These are phyloP conservation scores for Stereocaulon alpinum DNA, from an alignment of 495 filamentous ascomycete species.

Conservation along the genomic window DNA sequence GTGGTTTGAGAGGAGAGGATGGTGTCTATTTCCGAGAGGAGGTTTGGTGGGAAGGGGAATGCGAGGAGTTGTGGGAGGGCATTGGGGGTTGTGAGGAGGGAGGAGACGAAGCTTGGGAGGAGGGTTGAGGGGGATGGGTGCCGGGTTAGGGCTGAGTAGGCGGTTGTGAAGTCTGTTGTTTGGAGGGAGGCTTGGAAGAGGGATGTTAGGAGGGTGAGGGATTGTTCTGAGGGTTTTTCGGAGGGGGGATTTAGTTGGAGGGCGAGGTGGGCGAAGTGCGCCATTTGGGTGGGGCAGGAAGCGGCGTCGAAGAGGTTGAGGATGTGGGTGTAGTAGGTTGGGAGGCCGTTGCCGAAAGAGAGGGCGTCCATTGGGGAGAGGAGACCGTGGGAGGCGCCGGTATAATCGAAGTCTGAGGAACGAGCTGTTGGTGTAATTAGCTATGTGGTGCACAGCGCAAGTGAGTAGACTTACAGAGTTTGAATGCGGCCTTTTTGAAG, in stretches of 20 bases:
- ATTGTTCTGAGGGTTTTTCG: conserved; percentile 28
- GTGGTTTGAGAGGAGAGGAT: conserved; percentile 44
- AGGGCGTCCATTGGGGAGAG: conserved; percentile 62
- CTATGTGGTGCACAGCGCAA: not conserved
- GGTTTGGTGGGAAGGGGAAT: conserved; percentile 65
- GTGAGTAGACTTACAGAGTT: conserved; percentile 53
- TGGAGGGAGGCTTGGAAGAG: conserved; percentile 73
- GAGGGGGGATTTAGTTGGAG: conserved; percentile 50
- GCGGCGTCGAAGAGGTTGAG: conserved; percentile 68
- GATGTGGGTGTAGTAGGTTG: conserved; percentile 81
- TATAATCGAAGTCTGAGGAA: conserved; percentile 32
- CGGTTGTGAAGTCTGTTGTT: conserved; percentile 67
- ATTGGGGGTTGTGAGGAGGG: conserved; percentile 56
- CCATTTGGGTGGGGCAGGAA: conserved; percentile 64
- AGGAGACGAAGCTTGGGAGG: conserved; percentile 51
- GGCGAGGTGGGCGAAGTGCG: conserved; percentile 73
- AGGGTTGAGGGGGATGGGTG: conserved; percentile 60
- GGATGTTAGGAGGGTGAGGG: conserved; percentile 64
- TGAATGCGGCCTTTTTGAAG: conserved; percentile 75
- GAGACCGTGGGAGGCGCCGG: conserved; percentile 47
- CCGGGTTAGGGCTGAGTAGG: conserved; percentile 65
- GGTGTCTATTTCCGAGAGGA: conserved; percentile 68
- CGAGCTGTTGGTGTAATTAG: conserved; percentile 31
- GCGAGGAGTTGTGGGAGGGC: conserved; percentile 58
- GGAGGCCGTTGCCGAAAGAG: conserved; percentile 63